Conservation (phyloP, 148 eudicot genomes). For the Arbutus unedo region DNA sequence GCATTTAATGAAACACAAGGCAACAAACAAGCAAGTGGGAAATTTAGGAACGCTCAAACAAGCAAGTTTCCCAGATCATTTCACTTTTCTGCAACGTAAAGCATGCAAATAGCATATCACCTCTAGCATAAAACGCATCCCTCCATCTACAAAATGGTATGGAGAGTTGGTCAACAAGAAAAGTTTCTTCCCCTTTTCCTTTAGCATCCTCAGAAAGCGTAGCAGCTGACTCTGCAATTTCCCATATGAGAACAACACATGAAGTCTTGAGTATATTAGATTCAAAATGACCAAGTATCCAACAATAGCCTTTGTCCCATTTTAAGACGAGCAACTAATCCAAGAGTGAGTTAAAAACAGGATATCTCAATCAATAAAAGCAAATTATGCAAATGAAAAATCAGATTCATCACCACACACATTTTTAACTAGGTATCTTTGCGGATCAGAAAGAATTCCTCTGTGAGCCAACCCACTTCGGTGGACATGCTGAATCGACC, state of each 20-base stretch:
- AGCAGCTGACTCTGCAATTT: conserved; percentile 61
- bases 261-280: background rate
- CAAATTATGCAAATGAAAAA: conserved; percentile 1
- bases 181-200: conserved; percentile 88
- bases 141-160: conserved; percentile 95
- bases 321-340: background rate
- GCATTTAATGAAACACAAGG: background rate
- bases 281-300: background rate
- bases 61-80: background rate
- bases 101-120: conserved; percentile 33
- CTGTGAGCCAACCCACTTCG: conserved; percentile 85
- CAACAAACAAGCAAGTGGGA: background rate
- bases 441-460: conserved; percentile 81
- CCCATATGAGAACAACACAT: conserved; percentile 13
- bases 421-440: conserved; percentile 91
- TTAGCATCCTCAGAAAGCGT: conserved; percentile 71
- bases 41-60: background rate
- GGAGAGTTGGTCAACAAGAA: conserved; percentile 98
- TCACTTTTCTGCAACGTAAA: background rate
- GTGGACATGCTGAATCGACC: conserved; percentile 93
- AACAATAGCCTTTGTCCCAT: background rate
- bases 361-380: conserved; percentile 1
- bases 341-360: conserved; percentile 11
- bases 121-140: conserved; percentile 93
- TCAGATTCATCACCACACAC: conserved; percentile 37